Base-by-base conservation (phyloP, 2,329 filamentous ascomycete genomes). In the Colletotrichum lindemuthianum region DNA sequence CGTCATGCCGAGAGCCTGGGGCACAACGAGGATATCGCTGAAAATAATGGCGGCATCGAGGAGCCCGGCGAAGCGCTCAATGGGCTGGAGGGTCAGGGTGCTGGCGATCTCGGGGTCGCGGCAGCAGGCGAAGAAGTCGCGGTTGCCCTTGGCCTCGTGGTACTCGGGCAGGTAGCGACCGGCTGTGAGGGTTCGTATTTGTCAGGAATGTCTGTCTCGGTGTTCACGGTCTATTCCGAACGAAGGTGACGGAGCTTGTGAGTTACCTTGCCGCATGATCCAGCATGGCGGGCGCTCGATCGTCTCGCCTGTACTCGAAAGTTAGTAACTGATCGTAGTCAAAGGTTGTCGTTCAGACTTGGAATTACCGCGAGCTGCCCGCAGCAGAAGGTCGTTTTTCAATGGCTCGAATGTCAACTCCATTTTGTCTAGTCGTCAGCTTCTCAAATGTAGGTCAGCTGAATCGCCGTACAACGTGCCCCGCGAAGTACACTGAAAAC, bases 31-130 rank as follows among this genome's bases (percentile, higher is more conserved):
- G 69, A 99, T 99, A 76, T 99, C 96, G 60, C 93, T 97, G 84
- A 99, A 99, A 78, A 99, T 99, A 73, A 99, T 99, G 65, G 96
- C 94, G 34, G 93, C 95, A 78, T 99, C 96, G 71, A 99, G 88
- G 67, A 99, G 89, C 47, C 93, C 94, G 45, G 86, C 90, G 75
- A 90, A 99, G 57, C 96, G 93, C 72, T 97, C 93, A 72, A 99
- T 90, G 57, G 96, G 96, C 79, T 99, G 96, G 34, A 99, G 86
- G 6, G 96, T 99, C 71, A 99, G 82, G 43, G 92, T 96, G 37
- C 93, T 97, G 54, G 96, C 93, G 68, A 98, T 90, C 77, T 98
- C 93, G 60, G 96, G 93, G 73, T 90, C 88, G 59, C 96, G 93
- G 78, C 96, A 99, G 86, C 95, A 97, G 81, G 93, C 93, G 83